These are phyloP conservation scores for Thalassiosira hispida DNA, from an alignment of 352 stramenopile genomes.

Conservation along the genomic window DNA sequence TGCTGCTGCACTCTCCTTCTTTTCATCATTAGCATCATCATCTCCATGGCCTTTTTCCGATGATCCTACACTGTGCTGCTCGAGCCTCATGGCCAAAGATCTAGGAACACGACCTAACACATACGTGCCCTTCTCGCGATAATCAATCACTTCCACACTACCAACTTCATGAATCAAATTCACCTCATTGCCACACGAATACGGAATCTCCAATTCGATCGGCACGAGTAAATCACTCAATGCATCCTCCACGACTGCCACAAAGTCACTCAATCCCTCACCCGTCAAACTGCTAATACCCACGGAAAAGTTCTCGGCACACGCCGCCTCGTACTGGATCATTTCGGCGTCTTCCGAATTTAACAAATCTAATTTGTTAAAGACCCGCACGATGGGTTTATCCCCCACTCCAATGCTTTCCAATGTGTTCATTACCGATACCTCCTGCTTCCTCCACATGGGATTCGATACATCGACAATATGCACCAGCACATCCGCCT, in stretches of 20 bases:
- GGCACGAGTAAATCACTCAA: slow-evolving; percentile 72
- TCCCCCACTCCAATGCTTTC: slow-evolving; percentile 71
- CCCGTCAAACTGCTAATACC: slow-evolving; percentile 73
- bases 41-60: neutral
- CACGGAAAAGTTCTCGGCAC: slow-evolving; percentile 65
- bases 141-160: slow-evolving; percentile 81
- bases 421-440: slow-evolving; percentile 70
- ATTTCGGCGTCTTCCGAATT: slow-evolving; percentile 68
- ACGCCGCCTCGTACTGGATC: slow-evolving; percentile 68
- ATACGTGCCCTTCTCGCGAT: slow-evolving; percentile 76
- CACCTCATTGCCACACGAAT: slow-evolving; percentile 78
- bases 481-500: slow-evolving; percentile 88
- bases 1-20: slow-evolving; percentile 19
- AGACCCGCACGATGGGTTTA: slow-evolving; percentile 78
- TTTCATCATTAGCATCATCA: slow-evolving; percentile 26
- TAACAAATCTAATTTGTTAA: slow-evolving; percentile 86
- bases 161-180: slow-evolving; percentile 84
- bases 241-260: slow-evolving; percentile 74
- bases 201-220: slow-evolving; percentile 79
- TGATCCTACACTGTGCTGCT: slow-evolving; percentile 61
- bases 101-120: slow-evolving; percentile 70
- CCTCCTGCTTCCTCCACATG: slow-evolving; percentile 81
- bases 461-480: slow-evolving; percentile 85
- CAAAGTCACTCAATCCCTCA: slow-evolving; percentile 80
- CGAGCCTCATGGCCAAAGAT: slow-evolving; percentile 75